Evolutionary conservation across 257 asterid species (phyloP).

Genomic region (Vinca minor): DNA sequence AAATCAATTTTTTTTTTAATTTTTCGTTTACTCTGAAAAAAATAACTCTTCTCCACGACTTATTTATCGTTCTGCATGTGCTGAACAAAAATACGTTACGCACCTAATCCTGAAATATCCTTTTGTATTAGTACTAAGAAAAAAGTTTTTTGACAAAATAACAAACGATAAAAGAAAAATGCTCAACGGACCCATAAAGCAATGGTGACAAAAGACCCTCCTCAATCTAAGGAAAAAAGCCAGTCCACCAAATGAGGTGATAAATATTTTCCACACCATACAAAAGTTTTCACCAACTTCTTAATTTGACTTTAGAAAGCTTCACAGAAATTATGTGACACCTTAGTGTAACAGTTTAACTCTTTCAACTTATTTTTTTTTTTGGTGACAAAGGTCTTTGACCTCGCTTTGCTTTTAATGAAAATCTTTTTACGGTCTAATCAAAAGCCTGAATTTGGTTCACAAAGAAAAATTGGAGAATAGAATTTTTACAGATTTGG

Average conservation of each 20-base stretch:
- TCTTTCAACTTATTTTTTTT: background rate
- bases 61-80: too few species aligned
- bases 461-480: too few species aligned
- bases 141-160: background rate
- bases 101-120: too few species aligned
- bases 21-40: too few species aligned
- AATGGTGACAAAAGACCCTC: too few species aligned
- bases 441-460: too few species aligned
- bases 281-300: background rate
- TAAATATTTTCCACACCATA: background rate
- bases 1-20: too few species aligned
- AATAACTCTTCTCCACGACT: too few species aligned
- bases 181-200: background rate
- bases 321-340: background rate
- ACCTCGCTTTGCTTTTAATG: too few species aligned
- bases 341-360: background rate
- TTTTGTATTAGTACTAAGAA: background rate
- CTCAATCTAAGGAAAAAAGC: background rate
- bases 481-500: too few species aligned
- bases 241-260: background rate
- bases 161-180: background rate
- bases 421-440: too few species aligned
- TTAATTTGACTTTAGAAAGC: background rate
- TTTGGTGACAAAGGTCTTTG: background rate
- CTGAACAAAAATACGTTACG: too few species aligned